Conservation (phyloP, 2,329 filamentous ascomycete genomes). For the Xylariomycetidae sp. region DNA sequence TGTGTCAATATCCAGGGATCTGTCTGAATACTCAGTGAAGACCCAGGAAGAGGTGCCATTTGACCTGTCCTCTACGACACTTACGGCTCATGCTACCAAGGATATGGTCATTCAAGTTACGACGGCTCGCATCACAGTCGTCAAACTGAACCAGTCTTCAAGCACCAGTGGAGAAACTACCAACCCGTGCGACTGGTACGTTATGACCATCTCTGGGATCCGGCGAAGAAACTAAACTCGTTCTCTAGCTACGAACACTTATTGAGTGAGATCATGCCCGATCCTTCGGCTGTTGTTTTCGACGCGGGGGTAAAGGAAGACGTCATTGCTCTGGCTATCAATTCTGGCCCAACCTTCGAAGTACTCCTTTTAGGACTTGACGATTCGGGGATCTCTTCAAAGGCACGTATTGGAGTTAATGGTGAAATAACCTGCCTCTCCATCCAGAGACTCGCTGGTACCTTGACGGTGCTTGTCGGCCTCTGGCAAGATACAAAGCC, state of each 20-base stretch:
- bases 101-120: conserved; percentile 49
- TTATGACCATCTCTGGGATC: too few relatives aligned
- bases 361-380: conserved; percentile 35
- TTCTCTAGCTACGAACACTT: conserved; percentile 24
- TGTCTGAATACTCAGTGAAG: conserved; percentile 38
- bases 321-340: conserved; percentile 37
- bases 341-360: conserved; percentile 29
- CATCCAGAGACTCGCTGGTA: conserved; percentile 10
- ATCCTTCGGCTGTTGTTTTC: conserved; percentile 26
- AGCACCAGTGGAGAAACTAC: too few relatives aligned
- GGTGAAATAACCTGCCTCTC: conserved; percentile 46
- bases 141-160: too few relatives aligned
- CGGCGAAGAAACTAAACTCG: too few relatives aligned
- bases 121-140: conserved; percentile 37
- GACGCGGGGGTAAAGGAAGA: conserved; percentile 36
- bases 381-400: conserved; percentile 22
- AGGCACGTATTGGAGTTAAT: conserved; percentile 28
- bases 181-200: too few relatives aligned
- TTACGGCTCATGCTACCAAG: conserved; percentile 34
- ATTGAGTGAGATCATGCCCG: conserved; percentile 27
- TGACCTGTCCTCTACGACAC: conserved; percentile 47
- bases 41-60: conserved; percentile 37
- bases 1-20: conserved; percentile 42
- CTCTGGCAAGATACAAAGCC: conserved; percentile 14
- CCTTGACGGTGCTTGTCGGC: conserved; percentile 17